phyloP scores from a whole-genome alignment of 192 early-diverging fungal genomes.

The Rhizoclosmatium sp. region DNA sequence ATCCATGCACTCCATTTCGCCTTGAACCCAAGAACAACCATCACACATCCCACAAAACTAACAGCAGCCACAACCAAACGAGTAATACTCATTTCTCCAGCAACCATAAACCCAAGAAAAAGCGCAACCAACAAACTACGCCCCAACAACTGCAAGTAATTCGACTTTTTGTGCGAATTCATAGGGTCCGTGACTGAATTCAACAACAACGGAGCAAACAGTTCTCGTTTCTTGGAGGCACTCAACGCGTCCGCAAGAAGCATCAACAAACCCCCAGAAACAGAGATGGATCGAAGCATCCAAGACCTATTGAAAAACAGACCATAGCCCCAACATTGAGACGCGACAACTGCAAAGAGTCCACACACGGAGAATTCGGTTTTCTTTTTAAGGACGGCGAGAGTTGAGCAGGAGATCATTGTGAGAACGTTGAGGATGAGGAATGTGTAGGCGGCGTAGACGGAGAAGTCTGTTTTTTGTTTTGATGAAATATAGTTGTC shows the following conservation, averaged over 20 bases:
- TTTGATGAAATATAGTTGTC: background rate
- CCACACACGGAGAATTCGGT: conserved; percentile 85
- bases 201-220: conserved; percentile 80
- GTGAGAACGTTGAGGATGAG: conserved; percentile 79
- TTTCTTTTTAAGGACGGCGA: conserved; percentile 83
- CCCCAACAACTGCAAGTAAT: conserved; percentile 89
- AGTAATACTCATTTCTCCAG: conserved; percentile 80
- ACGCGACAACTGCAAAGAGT: conserved; percentile 80
- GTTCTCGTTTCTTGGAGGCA: conserved; percentile 65
- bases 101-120: conserved; percentile 87
- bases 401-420: conserved; percentile 80
- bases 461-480: conserved; percentile 67
- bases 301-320: conserved; percentile 87
- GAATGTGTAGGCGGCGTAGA: conserved; percentile 81
- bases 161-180: conserved; percentile 82
- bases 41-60: conserved; percentile 83
- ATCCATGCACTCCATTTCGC: conserved; percentile 96
- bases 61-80: conserved; percentile 75
- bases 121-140: conserved; percentile 90
- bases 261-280: conserved; percentile 93
- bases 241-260: conserved; percentile 83
- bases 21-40: conserved; percentile 98
- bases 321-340: conserved; percentile 93
- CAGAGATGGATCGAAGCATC: conserved; percentile 91
- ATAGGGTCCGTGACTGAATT: conserved; percentile 52